Evolutionary conservation across 352 stramenopile genomes (phyloP).

Genomic region (Hyaloperonospora arabidopsidis): DNA sequence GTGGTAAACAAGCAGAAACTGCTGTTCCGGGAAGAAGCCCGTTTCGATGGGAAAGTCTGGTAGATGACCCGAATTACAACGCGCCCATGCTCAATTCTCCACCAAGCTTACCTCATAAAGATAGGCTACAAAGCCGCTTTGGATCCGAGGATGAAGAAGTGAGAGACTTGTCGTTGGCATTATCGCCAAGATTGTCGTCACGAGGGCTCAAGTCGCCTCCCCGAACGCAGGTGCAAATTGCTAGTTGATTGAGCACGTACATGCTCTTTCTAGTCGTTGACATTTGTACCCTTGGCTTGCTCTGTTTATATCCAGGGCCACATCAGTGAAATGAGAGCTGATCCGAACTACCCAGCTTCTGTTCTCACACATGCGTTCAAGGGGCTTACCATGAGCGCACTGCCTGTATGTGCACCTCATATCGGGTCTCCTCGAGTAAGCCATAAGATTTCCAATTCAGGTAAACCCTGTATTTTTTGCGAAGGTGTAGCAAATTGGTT

Average conservation of each 20-base stretch:
- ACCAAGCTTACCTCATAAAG: constrained; percentile 28
- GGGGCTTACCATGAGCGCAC: constrained; percentile 27
- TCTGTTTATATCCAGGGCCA: constrained; percentile 6
- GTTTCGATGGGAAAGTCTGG: constrained; percentile 58
- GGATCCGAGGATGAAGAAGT: constrained; percentile 39
- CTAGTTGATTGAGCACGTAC: neutral
- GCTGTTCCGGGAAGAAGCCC: constrained; percentile 31
- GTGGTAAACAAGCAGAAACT: constrained; percentile 11
- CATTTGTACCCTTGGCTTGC: constrained; percentile 3
- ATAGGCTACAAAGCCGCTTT: constrained; percentile 27
- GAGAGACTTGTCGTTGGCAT: constrained; percentile 17
- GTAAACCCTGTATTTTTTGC: constrained; percentile 18
- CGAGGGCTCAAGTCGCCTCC: constrained; percentile 35
- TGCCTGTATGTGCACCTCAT: constrained; percentile 30
- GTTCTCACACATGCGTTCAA: constrained; percentile 69
- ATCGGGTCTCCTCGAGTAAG: constrained; percentile 51
- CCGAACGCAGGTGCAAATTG: constrained; percentile 18
- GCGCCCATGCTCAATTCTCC: constrained; percentile 49
- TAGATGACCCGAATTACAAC: constrained; percentile 53
- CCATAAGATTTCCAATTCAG: constrained; percentile 56
- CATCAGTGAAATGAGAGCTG: constrained; percentile 21
- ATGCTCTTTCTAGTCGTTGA: neutral
- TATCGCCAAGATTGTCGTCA: constrained; percentile 23
- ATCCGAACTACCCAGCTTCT: constrained; percentile 41
- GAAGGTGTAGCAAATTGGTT: neutral